Evolutionary conservation across 2,329 filamentous ascomycete genomes (phyloP).

Genomic region (Cyanodermella asteris): DNA sequence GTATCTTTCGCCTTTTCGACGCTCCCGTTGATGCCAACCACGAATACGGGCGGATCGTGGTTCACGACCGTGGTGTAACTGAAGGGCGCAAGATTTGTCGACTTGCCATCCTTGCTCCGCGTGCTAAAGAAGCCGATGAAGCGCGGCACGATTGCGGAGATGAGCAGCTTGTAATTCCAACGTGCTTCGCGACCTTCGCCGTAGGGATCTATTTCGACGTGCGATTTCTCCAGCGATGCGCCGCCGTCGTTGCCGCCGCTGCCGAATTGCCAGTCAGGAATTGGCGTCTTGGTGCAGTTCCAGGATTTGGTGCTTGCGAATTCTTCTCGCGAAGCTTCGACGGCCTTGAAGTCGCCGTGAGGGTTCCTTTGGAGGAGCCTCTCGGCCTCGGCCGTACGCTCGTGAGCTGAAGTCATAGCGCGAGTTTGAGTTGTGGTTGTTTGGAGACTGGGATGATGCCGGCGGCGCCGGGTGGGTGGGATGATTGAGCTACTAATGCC

Average conservation of each 20-base stretch:
- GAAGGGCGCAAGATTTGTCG: conserved; percentile 66
- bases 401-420: conserved; percentile 11
- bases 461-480: not conserved
- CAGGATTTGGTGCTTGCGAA: conserved; percentile 15
- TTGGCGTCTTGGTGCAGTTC: conserved; percentile 19
- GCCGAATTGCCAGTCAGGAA: conserved; percentile 21
- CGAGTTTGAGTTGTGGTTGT: no score
- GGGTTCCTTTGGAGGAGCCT: conserved; percentile 14
- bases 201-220: conserved; percentile 66
- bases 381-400: conserved; percentile 22
- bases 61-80: conserved; percentile 67
- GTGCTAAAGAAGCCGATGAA: conserved; percentile 50
- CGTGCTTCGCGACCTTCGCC: conserved; percentile 41
- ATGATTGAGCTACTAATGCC: conserved; percentile 6
- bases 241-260: conserved; percentile 23
- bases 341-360: conserved; percentile 16
- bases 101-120: conserved; percentile 31
- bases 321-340: conserved; percentile 20
- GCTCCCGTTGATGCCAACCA: conserved; percentile 36
- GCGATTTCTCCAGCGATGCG: conserved; percentile 29
- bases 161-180: conserved; percentile 83
- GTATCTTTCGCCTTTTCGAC: conserved; percentile 51
- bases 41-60: conserved; percentile 73
- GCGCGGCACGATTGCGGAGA: conserved; percentile 60
- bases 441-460: conserved; percentile 1